Evolutionary conservation across 805 yeast species (phyloP).

Genomic region (Debaryomyces prosopidis): DNA sequence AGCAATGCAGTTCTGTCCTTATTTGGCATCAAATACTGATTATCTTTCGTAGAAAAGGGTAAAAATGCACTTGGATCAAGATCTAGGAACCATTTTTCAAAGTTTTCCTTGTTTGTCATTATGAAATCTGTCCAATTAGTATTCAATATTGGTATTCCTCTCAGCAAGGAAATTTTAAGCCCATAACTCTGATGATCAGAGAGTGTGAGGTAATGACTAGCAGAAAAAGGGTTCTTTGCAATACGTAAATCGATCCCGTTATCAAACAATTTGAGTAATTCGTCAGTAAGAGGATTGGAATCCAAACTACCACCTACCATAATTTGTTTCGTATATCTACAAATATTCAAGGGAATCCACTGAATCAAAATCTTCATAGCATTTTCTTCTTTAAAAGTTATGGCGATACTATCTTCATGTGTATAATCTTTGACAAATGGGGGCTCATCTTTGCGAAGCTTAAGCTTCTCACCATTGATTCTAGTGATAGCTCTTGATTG

Average conservation of each 20-base stretch:
- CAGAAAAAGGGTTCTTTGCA: constrained; percentile 14
- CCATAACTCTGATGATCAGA: constrained; percentile 11
- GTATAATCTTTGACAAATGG: constrained; percentile 1
- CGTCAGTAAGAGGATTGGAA: neutral
- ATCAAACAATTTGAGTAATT: constrained; percentile 4
- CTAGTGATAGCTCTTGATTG: constrained; percentile 31
- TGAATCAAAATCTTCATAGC: constrained; percentile 13
- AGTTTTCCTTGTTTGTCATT: constrained; percentile 8
- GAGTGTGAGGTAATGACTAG: constrained; percentile 24
- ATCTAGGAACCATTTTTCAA: constrained; percentile 22
- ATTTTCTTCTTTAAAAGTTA: constrained; percentile 12
- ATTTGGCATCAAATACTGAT: constrained; percentile 13
- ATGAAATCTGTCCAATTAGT: constrained; percentile 23
- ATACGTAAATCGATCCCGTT: constrained; percentile 19
- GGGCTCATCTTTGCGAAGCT: constrained; percentile 14
- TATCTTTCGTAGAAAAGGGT: constrained; percentile 10
- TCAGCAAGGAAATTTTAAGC: constrained; percentile 25
- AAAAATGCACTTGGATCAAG: constrained; percentile 12
- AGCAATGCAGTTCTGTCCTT: constrained; percentile 15
- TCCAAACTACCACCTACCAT: neutral
- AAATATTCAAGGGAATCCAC: constrained; percentile 23
- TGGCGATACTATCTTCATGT: neutral
- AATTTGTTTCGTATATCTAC: constrained; percentile 5
- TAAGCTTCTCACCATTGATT: constrained; percentile 25
- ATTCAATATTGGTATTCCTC: constrained; percentile 29